Evolutionary conservation across 2,329 filamentous ascomycete species (phyloP).

Genomic region (Venturia carpophila): DNA sequence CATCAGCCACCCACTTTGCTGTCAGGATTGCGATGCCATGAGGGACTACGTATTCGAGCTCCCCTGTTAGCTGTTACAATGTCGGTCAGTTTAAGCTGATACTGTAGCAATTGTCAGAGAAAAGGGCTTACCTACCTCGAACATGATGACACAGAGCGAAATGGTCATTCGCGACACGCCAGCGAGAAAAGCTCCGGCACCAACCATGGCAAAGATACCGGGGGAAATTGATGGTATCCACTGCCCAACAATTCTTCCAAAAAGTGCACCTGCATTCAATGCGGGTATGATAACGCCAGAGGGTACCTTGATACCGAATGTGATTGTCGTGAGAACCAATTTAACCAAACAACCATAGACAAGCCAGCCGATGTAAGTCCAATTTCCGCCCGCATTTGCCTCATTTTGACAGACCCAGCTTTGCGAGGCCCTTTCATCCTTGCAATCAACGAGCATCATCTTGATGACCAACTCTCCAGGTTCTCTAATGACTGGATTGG

Average conservation of each 20-base stretch:
- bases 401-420: constrained; percentile 49
- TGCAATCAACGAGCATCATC: constrained; percentile 49
- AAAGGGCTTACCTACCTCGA: constrained; percentile 32
- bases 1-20: constrained; percentile 52
- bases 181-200: constrained; percentile 50
- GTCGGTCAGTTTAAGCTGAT: neutral
- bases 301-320: constrained; percentile 53
- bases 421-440: constrained; percentile 22
- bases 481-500: constrained; percentile 47
- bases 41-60: constrained; percentile 50
- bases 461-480: constrained; percentile 50
- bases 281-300: constrained; percentile 55
- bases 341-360: constrained; percentile 48
- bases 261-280: constrained; percentile 50
- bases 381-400: constrained; percentile 29
- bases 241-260: constrained; percentile 48
- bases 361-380: constrained; percentile 44
- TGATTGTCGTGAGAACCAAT: constrained; percentile 49
- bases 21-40: constrained; percentile 54
- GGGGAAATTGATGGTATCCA: constrained; percentile 41
- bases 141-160: constrained; percentile 53
- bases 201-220: constrained; percentile 55
- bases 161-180: constrained; percentile 54
- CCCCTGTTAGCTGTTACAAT: constrained; percentile 41
- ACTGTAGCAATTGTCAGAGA: neutral